Percentiles rank a stretch among this genome's conserved stretches.
phyloP scores from a whole-genome alignment of 805 yeast species.

The Isabelozyma rhagii region DNA sequence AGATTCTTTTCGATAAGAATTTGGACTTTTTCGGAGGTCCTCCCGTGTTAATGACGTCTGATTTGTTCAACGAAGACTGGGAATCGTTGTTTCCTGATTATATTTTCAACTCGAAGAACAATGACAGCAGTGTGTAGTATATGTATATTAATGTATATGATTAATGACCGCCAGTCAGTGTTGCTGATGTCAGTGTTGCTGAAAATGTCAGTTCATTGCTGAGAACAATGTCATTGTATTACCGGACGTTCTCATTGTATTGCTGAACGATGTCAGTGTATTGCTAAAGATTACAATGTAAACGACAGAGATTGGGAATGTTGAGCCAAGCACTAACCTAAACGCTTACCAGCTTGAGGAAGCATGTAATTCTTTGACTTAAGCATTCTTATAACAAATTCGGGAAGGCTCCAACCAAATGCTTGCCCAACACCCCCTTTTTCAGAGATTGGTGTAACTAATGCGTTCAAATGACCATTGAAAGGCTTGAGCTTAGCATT shows the following conservation, averaged over 20 bases:
- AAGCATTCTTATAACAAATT: conserved; percentile 19
- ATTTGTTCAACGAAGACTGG: conserved; percentile 47
- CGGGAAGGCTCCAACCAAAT: conserved; percentile 27
- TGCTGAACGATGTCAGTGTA: too few relatives aligned
- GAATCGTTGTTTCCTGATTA: conserved; percentile 49
- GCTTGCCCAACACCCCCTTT: conserved; percentile 33
- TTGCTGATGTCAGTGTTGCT: too few relatives aligned
- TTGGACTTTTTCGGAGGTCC: conserved; percentile 50
- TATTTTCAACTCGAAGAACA: conserved; percentile 23
- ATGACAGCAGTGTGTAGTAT: not conserved
- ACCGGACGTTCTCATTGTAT: too few relatives aligned
- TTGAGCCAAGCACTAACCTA: not conserved
- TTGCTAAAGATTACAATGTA: too few relatives aligned
- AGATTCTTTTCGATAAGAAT: conserved; percentile 13
- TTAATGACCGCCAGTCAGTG: too few relatives aligned
- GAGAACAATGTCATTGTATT: too few relatives aligned
- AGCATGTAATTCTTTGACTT: conserved; percentile 28
- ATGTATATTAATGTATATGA: not conserved
- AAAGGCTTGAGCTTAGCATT: conserved; percentile 8
- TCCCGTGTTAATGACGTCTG: conserved; percentile 50
- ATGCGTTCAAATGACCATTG: conserved; percentile 6
- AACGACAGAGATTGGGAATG: too few relatives aligned
- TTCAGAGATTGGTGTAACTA: conserved; percentile 30
- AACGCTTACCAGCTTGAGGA: not conserved
- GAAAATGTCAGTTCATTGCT: too few relatives aligned